Evolutionary conservation across 2,329 filamentous ascomycete species (phyloP).

Genomic region (Aspergillus oerlinghausenensis): DNA sequence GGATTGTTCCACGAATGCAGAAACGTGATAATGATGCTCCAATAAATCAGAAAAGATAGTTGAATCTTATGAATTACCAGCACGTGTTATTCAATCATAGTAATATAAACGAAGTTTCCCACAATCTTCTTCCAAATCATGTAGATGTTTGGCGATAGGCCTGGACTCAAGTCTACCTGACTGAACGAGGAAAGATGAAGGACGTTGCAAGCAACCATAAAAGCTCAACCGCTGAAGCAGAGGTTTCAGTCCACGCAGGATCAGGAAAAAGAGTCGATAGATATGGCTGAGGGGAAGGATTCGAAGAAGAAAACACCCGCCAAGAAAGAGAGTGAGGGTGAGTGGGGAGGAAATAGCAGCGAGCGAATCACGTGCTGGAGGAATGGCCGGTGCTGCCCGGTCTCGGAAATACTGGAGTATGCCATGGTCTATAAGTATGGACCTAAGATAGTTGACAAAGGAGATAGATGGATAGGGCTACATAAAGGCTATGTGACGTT

Average conservation of each 20-base stretch:
- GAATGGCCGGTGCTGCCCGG: neutral
- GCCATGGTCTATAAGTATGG: neutral
- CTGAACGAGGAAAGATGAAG: neutral
- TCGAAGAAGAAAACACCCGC: neutral
- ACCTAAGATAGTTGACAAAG: neutral
- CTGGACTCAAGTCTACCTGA: neutral
- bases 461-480: neutral
- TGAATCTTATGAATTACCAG: constrained; percentile 10
- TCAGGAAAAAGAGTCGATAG: neutral
- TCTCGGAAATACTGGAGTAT: neutral
- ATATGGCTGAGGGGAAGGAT: neutral
- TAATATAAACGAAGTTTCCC: constrained; percentile 9
- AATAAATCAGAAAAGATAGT: neutral
- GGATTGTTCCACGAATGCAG: neutral
- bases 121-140: neutral
- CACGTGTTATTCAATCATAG: constrained; percentile 38
- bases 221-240: neutral
- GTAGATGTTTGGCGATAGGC: neutral
- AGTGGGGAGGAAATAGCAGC: neutral
- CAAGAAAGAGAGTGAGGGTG: neutral
- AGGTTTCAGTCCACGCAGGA: too few relatives aligned
- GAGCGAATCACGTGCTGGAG: neutral
- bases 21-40: neutral
- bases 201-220: neutral
- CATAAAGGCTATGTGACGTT: neutral